Conservation (phyloP, 345 rosid genomes). For the Jatropha curcas region DNA sequence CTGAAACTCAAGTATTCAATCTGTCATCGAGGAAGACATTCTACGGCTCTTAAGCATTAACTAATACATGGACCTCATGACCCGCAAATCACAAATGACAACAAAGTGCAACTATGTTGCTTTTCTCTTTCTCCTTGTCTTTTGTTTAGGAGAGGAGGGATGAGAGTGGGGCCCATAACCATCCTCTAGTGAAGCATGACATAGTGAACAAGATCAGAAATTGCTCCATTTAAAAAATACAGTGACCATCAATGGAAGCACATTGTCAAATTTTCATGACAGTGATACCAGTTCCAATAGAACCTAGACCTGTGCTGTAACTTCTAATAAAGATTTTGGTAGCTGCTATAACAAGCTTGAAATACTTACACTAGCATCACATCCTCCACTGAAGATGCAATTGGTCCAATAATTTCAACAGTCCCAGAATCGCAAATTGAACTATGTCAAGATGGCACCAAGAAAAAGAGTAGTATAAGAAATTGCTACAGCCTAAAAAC, state of each 20-base stretch:
- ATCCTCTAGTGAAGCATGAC: not conserved
- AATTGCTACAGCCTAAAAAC: not conserved
- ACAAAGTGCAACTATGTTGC: not conserved
- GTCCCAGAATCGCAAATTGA: constrained; percentile 71
- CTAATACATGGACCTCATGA: not conserved
- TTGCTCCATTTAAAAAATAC: not conserved
- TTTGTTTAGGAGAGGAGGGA: not conserved
- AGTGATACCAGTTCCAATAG: not conserved
- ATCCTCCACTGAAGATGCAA: constrained; percentile 83
- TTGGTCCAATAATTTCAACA: constrained; percentile 83
- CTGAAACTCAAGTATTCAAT: not conserved
- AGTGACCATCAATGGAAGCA: not conserved
- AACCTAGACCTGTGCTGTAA: not conserved
- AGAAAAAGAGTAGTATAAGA: not conserved
- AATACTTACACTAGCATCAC: constrained; percentile 69
- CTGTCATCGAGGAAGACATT: not conserved
- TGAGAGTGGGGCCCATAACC: not conserved
- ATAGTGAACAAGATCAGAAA: not conserved
- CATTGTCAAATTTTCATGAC: not conserved
- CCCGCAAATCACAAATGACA: not conserved
- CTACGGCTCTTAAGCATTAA: not conserved
- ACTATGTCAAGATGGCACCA: constrained; percentile 40
- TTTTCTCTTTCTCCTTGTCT: not conserved
- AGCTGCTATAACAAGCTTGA: not conserved
- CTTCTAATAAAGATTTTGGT: not conserved